A percentile compares a stretch with the other conserved stretches of the same genome.
phyloP scores from a whole-genome alignment of 2,329 filamentous ascomycete genomes.

The Penicillium sp. region DNA sequence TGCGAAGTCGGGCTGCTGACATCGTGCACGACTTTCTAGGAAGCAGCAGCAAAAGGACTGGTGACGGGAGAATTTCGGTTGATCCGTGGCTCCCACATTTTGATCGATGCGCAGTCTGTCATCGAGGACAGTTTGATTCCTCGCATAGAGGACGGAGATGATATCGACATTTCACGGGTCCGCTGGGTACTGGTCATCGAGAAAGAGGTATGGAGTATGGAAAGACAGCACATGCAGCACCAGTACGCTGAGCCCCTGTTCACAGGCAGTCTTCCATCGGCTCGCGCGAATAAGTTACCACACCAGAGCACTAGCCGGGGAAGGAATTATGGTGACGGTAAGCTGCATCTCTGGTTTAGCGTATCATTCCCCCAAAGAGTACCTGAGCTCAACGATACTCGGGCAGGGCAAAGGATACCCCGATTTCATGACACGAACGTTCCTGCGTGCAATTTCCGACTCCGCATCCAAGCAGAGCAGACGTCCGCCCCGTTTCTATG shows the following conservation, averaged over 20 bases:
- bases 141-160: slow-evolving; percentile 44
- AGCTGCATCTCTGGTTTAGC: slow-evolving; percentile 9
- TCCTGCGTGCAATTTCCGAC: slow-evolving; percentile 49
- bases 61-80: slow-evolving; percentile 36
- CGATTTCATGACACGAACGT: slow-evolving; percentile 56
- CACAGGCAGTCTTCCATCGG: slow-evolving; percentile 59
- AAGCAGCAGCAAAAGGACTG: slow-evolving; percentile 45
- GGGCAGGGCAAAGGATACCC: slow-evolving; percentile 62
- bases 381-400: neutral
- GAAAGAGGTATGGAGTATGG: slow-evolving; percentile 53
- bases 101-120: slow-evolving; percentile 40
- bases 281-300: slow-evolving; percentile 51
- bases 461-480: slow-evolving; percentile 22
- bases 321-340: slow-evolving; percentile 58
- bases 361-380: neutral
- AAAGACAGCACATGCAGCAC: neutral
- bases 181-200: slow-evolving; percentile 62
- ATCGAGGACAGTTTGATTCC: slow-evolving; percentile 54
- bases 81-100: slow-evolving; percentile 16
- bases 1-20: neutral
- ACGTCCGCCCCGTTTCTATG: slow-evolving; percentile 46
- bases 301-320: slow-evolving; percentile 35
- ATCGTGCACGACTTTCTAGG: slow-evolving; percentile 26
- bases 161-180: slow-evolving; percentile 45
- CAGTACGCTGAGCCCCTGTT: neutral